Percentiles rank a stretch among this genome's conserved stretches.
phyloP scores from a whole-genome alignment of 345 rosid genomes.

The Bretschneidera sinensis region DNA sequence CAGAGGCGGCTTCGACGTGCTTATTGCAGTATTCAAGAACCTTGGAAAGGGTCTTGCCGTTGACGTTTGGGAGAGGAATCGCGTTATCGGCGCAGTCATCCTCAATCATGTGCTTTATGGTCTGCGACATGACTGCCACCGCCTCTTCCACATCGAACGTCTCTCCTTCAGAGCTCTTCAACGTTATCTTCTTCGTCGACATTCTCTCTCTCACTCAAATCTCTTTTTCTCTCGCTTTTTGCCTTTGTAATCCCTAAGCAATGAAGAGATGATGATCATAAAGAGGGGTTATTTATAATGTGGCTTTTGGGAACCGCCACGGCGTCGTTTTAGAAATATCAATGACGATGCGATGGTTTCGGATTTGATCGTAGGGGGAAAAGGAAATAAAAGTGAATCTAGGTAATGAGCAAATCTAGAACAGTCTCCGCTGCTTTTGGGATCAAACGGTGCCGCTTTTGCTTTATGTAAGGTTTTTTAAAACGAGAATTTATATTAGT shows the following conservation, averaged over 20 bases:
- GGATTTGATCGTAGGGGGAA: too few relatives aligned
- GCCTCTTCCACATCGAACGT: slow-evolving; percentile 47
- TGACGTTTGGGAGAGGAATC: slow-evolving; percentile 57
- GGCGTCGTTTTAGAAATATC: too few relatives aligned
- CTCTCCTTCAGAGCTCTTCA: slow-evolving; percentile 52
- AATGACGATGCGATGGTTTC: too few relatives aligned
- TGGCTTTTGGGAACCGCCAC: too few relatives aligned
- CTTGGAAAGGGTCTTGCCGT: slow-evolving; percentile 45
- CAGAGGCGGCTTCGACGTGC: slow-evolving; percentile 37
- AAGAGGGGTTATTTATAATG: too few relatives aligned
- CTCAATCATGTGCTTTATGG: slow-evolving; percentile 54
- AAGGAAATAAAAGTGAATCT: too few relatives aligned
- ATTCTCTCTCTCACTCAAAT: neutral
- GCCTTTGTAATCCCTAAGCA: neutral
- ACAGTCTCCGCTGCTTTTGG: too few relatives aligned
- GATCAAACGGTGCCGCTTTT: too few relatives aligned
- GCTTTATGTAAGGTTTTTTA: too few relatives aligned
- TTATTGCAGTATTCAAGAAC: slow-evolving; percentile 56
- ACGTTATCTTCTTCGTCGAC: slow-evolving; percentile 26
- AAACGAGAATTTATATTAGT: too few relatives aligned
- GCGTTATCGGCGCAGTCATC: slow-evolving; percentile 48
- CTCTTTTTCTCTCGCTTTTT: neutral
- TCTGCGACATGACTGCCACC: slow-evolving; percentile 51
- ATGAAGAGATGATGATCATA: neutral
- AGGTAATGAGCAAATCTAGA: too few relatives aligned